These are phyloP conservation scores for Backusella tarrabulga DNA, from an alignment of 192 early-diverging fungal species.

Conservation along the genomic window DNA sequence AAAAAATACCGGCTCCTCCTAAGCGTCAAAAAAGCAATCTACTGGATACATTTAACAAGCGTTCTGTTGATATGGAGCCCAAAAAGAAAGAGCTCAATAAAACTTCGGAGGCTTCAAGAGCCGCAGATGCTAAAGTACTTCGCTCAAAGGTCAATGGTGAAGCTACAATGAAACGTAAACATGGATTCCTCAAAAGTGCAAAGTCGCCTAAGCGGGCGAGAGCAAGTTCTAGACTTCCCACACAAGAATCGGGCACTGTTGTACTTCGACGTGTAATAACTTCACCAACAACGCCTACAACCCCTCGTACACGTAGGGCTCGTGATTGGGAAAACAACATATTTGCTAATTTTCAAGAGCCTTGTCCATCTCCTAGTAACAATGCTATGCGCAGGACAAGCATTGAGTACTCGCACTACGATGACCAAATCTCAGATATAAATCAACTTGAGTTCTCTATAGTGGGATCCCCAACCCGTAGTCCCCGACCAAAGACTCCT, in stretches of 20 bases:
- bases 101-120: conserved; percentile 4
- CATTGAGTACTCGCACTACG: not conserved
- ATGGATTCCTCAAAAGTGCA: conserved; percentile 13
- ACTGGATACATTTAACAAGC: conserved; percentile 6
- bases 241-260: not conserved
- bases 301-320: not conserved
- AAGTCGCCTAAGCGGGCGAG: not conserved
- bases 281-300: not conserved
- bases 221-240: not conserved
- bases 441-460: not conserved
- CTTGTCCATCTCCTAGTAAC: not conserved
- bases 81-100: not conserved
- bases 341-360: not conserved
- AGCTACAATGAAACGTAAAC: conserved; percentile 11
- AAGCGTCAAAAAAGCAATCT: not conserved
- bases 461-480: not conserved
- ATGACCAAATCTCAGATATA: not conserved
- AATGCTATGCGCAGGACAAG: not conserved
- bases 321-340: conserved; percentile 1
- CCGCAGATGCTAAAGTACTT: not conserved
- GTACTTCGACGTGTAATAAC: not conserved
- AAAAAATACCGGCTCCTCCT: not conserved
- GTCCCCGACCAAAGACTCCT: not conserved
- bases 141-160: conserved; percentile 12
- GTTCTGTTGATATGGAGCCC: not conserved